Evolutionary conservation across 768 basidiomycete genomes (phyloP), one percentile per base, ranked within the genome.

Genomic region (Naganishia antarctica): DNA sequence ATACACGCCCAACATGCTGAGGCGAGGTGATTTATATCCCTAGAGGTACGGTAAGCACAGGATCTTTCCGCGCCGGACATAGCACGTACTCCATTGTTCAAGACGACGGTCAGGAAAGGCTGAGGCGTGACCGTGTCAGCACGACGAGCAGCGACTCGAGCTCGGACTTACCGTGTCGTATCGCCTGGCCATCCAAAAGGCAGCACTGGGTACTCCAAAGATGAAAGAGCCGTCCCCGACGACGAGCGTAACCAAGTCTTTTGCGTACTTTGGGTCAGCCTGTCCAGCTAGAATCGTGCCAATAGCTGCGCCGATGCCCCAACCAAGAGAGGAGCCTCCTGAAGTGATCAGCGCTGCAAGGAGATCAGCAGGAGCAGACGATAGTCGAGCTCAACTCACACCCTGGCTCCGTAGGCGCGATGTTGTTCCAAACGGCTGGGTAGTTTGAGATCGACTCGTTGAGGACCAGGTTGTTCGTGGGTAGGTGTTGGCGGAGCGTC

Each of bases 211-310:
- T 0, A 85, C 83, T 0, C 84, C 81, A 69, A 88, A 88, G 71
- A 88, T 70, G 68, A 81, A 89, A 6, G 83, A 83, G 0, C 87
- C 87, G 69, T 89, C 87, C 0, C 87, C 87, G 2, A 87, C 84
- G 26, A 89, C 78, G 0, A 79, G 79, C 0, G 83, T 80, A 8
- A 85, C 79, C 44, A 88, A 72, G n/a, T 88, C 85, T 50, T 81
- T 80, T 4, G 72, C 75, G 8, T 40, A 43, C 40, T 61, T 45
- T 0, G 43, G 61, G 9, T 68, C 32, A 69, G 58, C 68, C 18
- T 73, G 68, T 3, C 76, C 80, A 0, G 82, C 86, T 5, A 87
- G 68, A 47, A 78, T 71, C 1, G 83, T 82, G 2, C 87, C 87
- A 4, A 88, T 76, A 3, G 85, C 83, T 0, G 84, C 86, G 45